Conservation (phyloP, 345 rosid genomes). For the Eucalyptus victrix region DNA sequence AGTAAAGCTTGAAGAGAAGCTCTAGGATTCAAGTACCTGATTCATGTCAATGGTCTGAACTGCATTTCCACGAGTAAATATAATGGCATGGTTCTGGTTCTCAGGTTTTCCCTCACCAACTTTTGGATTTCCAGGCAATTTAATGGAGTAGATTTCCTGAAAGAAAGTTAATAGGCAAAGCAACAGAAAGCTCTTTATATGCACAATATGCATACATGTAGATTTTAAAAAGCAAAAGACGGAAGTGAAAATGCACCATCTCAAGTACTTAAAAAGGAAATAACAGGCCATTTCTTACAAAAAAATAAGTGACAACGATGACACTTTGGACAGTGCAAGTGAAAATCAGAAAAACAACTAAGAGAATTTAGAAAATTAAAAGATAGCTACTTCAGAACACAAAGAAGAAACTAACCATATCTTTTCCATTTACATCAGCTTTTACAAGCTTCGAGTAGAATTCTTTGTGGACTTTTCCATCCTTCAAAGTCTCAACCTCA, state of each 20-base stretch:
- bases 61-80: constrained; percentile 97
- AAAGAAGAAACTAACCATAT: constrained; percentile 42
- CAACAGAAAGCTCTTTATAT: neutral
- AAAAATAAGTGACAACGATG: neutral
- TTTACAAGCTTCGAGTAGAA: constrained; percentile 92
- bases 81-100: constrained; percentile 95
- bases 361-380: neutral
- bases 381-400: neutral
- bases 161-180: neutral
- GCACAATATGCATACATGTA: neutral
- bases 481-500: constrained; percentile 69
- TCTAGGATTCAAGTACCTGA: constrained; percentile 34
- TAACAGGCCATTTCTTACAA: neutral
- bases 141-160: constrained; percentile 90
- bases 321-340: neutral
- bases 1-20: neutral
- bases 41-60: constrained; percentile 98
- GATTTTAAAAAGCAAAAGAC: neutral
- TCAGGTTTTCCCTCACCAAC: constrained; percentile 99
- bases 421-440: constrained; percentile 93
- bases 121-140: constrained; percentile 95
- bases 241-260: neutral
- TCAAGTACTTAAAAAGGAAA: neutral
- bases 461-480: constrained; percentile 64
- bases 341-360: neutral